Evolutionary conservation across 306 rosid species (phyloP), one percentile per base, ranked within the genome.

Genomic region (Lablab purpureus): DNA sequence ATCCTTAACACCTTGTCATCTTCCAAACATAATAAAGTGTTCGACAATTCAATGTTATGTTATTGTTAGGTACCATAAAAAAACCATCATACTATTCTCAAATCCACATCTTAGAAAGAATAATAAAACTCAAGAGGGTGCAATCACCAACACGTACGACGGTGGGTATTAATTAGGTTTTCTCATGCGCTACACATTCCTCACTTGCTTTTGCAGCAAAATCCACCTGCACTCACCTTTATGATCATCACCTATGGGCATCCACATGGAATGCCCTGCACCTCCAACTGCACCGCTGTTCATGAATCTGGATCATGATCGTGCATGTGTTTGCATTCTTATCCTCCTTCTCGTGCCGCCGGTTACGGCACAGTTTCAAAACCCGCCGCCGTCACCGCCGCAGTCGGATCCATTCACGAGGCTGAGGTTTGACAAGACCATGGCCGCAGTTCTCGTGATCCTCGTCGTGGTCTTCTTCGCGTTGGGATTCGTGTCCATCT

Each of bases 401-500:
- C 18, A 19, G 67, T 15, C 34, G 17, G 65, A 17, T 11, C 18
- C 80, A 2, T 65, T 66, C 1, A 17, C 54, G 5, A 84, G 21
- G 36, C 28, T 82, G 2, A 73, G 6, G 2, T 65, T 91, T 18
- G 73, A 83, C 30, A 85, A 71, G 64, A 72, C 81, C 45, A 88
- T 94, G 91, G 88, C 84, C 11, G 25, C 69, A 0, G 76, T 88
- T 4, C 71, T 90, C 36, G 84, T 87, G 2, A 68, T 85, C 54
- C 85, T 94, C 54, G 79, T 94, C 17, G 23, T 71, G 17, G 77
- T 77, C 13, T 89, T 94, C 82, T 87, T 94, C 81, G 4, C 86
- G 32, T 30, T 90, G 5, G 98, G 96, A 8, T 82, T 94, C 8
- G 18, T 91, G 30, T 94, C 97, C n/a, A 82, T 94, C 32, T 94